Conservation (phyloP, 441 rosid genomes). For the Geranium incanum region DNA sequence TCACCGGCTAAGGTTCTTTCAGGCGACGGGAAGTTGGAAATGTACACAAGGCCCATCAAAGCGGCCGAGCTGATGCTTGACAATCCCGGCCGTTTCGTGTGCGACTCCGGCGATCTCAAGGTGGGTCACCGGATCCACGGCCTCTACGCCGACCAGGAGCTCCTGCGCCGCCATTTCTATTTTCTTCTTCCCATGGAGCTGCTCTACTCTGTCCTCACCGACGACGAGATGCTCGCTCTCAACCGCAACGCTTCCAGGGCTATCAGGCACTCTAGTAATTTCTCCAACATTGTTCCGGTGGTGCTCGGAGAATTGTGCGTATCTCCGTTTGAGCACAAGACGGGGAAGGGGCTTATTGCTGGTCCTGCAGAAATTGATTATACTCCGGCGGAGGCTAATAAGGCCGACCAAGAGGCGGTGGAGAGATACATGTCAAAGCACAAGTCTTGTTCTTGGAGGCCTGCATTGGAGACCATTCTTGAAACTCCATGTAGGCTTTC, state of each 20-base stretch:
- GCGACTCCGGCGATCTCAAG: slow-evolving; percentile 30
- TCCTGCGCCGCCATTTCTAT: slow-evolving; percentile 33
- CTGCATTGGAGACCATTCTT: slow-evolving; percentile 47
- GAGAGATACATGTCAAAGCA: slow-evolving; percentile 20
- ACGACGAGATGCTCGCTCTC: slow-evolving; percentile 37
- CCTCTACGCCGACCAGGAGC: slow-evolving; percentile 33
- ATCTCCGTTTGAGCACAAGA: slow-evolving; percentile 28
- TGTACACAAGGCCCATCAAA: slow-evolving; percentile 33
- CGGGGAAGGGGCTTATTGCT: not conserved
- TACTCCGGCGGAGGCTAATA: not conserved
- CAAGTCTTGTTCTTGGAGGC: slow-evolving; percentile 53
- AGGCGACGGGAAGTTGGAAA: slow-evolving; percentile 26
- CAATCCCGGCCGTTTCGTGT: slow-evolving; percentile 39
- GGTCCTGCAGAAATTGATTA: not conserved
- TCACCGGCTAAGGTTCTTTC: slow-evolving; percentile 30
- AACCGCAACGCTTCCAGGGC: slow-evolving; percentile 31
- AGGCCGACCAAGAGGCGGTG: not conserved
- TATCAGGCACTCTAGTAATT: slow-evolving; percentile 23
- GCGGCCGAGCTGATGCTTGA: slow-evolving; percentile 39
- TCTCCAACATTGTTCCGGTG: slow-evolving; percentile 38
- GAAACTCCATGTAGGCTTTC: slow-evolving; percentile 27
- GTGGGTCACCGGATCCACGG: slow-evolving; percentile 27
- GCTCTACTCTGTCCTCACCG: slow-evolving; percentile 41
- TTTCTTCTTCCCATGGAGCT: slow-evolving; percentile 50
- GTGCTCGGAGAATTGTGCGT: slow-evolving; percentile 35